These are phyloP conservation scores for Kodamaea alishanica DNA, from an alignment of 1,139 yeast genomes.

Conservation along the genomic window DNA sequence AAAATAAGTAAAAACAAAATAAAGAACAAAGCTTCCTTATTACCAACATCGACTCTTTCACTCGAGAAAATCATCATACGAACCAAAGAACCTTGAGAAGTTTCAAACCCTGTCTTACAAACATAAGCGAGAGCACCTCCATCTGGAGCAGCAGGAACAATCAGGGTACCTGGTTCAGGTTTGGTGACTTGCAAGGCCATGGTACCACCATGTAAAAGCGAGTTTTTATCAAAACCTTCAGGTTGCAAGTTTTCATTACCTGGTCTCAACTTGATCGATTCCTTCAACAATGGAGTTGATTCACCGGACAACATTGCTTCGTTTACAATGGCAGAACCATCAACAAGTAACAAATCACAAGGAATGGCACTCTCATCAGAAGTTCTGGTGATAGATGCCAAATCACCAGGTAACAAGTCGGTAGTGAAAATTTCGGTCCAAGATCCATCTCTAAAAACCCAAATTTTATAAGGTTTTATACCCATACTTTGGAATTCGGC, in stretches of 20 bases:
- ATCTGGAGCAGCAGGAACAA: constrained; percentile 70
- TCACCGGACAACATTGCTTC: constrained; percentile 99
- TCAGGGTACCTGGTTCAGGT: constrained; percentile 36
- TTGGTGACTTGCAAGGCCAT: constrained; percentile 87
- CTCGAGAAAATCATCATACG: constrained; percentile 97
- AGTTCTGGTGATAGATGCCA: constrained; percentile 84
- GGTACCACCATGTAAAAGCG: constrained; percentile 94
- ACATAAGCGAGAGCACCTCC: constrained; percentile 90
- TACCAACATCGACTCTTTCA: constrained; percentile 95
- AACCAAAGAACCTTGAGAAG: constrained; percentile 95
- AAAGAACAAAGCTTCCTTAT: constrained; percentile 89
- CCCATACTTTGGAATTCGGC: constrained; percentile 97
- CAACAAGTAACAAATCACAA: constrained; percentile 84
- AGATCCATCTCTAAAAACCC: constrained; percentile 62
- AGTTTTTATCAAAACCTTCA: constrained; percentile 84
- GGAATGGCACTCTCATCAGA: constrained; percentile 91
- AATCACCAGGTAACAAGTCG: constrained; percentile 85
- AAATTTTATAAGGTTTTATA: constrained; percentile 80
- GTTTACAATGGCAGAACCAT: constrained; percentile 89
- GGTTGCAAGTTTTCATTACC: constrained; percentile 60
- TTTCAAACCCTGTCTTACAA: constrained; percentile 92
- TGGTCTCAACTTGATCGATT: constrained; percentile 84
- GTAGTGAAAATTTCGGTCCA: constrained; percentile 75
- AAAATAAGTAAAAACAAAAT: constrained; percentile 84
- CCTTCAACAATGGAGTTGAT: constrained; percentile 93